Conservation (phyloP, 1,284 basidiomycete genomes). For the Ganoderma sinense region DNA sequence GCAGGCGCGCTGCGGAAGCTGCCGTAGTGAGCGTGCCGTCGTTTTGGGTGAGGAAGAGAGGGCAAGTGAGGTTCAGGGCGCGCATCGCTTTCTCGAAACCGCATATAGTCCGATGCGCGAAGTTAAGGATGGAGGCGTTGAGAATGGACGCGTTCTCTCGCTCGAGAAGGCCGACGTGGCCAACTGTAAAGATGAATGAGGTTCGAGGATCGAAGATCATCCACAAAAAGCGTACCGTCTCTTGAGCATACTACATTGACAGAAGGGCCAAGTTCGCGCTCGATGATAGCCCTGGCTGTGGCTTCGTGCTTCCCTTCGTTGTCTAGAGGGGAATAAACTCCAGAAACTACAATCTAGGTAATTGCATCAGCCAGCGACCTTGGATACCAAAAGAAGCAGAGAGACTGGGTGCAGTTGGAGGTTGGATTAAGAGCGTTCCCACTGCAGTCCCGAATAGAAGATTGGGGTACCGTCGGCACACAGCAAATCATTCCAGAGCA, state of each 20-base stretch:
- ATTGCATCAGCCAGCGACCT: neutral
- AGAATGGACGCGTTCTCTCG: constrained; percentile 70
- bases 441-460: constrained; percentile 1
- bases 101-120: constrained; percentile 56
- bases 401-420: neutral
- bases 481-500: neutral
- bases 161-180: constrained; percentile 63
- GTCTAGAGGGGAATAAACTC: constrained; percentile 60
- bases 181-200: constrained; percentile 45
- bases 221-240: constrained; percentile 39
- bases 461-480: neutral
- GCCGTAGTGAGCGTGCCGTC: constrained; percentile 65
- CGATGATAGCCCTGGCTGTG: constrained; percentile 49
- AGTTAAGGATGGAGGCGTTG: constrained; percentile 63
- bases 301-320: constrained; percentile 54
- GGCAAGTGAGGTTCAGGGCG: constrained; percentile 54
- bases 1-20: constrained; percentile 58
- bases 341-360: constrained; percentile 49
- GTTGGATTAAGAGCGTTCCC: neutral
- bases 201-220: neutral
- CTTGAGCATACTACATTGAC: constrained; percentile 52
- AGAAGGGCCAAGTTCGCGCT: constrained; percentile 45
- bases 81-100: constrained; percentile 59
- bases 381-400: constrained; percentile 2
- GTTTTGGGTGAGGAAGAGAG: constrained; percentile 65